phyloP scores from a whole-genome alignment of 176 grass and related monocot species.

The Avena atlantica region DNA sequence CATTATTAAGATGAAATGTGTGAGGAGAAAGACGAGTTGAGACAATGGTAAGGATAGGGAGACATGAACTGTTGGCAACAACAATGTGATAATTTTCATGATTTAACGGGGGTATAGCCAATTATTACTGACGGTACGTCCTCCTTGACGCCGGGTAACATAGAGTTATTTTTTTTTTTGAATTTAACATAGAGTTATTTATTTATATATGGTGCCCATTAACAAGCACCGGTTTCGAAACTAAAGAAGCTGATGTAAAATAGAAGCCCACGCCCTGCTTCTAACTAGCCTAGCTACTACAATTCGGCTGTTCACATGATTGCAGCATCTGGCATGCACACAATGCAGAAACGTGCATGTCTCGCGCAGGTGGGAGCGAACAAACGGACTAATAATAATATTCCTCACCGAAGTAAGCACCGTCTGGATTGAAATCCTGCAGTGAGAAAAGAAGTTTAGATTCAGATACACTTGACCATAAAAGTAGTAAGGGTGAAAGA shows the following conservation, averaged over 20 bases:
- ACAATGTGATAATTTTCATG: no score
- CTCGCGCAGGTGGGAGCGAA: neutral
- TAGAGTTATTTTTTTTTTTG: neutral
- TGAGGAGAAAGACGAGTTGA: no score
- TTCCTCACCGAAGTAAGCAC: slow-evolving; percentile 6
- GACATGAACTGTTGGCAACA: no score
- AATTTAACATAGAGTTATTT: no score
- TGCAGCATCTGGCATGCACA: neutral
- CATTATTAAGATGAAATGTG: no score
- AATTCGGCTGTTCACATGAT: neutral
- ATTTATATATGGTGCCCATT: neutral
- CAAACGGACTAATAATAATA: neutral
- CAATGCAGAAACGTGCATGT: neutral
- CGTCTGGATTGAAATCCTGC: neutral
- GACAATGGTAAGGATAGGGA: no score
- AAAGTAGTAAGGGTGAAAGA: neutral
- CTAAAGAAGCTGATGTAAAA: neutral
- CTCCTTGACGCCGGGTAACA: neutral
- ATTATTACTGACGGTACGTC: neutral
- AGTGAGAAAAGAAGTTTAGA: slow-evolving; percentile 1
- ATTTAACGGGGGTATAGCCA: neutral
- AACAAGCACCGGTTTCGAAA: neutral
- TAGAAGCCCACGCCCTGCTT: neutral
- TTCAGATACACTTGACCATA: neutral
- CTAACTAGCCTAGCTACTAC: slow-evolving; percentile 26